Evolutionary conservation across 2,329 filamentous ascomycete species (phyloP), one percentile per base, ranked within the genome.

Genomic region (Fusarium tanahbumbuense): DNA sequence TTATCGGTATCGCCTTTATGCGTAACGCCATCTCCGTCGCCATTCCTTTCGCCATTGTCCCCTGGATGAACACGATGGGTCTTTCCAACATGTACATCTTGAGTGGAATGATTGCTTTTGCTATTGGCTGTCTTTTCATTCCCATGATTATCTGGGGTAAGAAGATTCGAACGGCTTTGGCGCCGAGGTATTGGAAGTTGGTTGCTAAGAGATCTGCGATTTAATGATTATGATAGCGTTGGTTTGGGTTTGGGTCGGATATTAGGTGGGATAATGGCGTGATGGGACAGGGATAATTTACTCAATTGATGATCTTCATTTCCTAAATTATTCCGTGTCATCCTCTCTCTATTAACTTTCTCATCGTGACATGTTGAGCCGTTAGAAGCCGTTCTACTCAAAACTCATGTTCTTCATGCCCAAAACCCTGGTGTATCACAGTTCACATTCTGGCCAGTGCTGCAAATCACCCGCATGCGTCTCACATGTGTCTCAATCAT

Each of bases 61-160:
- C 77, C 0, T 79, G 78, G 78, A 73, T 78, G 65, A 61, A 61
- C 2, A 64, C 28, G 0, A 78, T 80, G 76, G 75, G 78, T 4
- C 55, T 80, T 2, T 67, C 56, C 1, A 74, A 75, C 22, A 76
- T 80, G 67, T 78, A 73, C 20, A 76, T 78, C 11, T 44, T 75
- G 2, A 62, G 60, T 6, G 77, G 72, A 0, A 62, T 47, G 18
- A 58, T 79, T 16, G 64, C 74, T 3, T 67, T 78, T 16, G 48
- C 40, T 1, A 65, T 80, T 12, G 72, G 66, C 0, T 47, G 73
- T 1, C 54, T 79, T 0, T 76, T 72, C 5, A 47, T 79, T 1
- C 78, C 77, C 0, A 70, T 79, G 64, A 70, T 76, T 2, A 72
- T 79, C 44, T 79, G 73, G 71, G 78, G 78, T 8, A 80, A 80